A percentile compares a stretch with the other conserved stretches of the same genome.
Evolutionary conservation across 805 yeast genomes (phyloP).

Genomic region (Schizosaccharomyces pombe): ASM294v3 CU329670.1:780001-780500

Average conservation of each 20-base stretch:
- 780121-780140: conserved; percentile 43
- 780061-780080: conserved; percentile 77
- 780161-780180: conserved; percentile 93
- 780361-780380: neutral
- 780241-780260: conserved; percentile 48
- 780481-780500: conserved; percentile 73
- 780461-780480: conserved; percentile 72
- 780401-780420: conserved; percentile 81
- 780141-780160: conserved; percentile 82
- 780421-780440: conserved; percentile 85
- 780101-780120: conserved; percentile 29
- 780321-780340: conserved; percentile 53
- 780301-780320: conserved; percentile 42
- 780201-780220: conserved; percentile 51
- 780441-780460: conserved; percentile 65
- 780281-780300: conserved; percentile 97
- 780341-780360: conserved; percentile 23
- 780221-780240: conserved; percentile 46
- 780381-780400: neutral
- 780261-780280: conserved; percentile 59
- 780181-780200: conserved; percentile 61
- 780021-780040: conserved; percentile 92
- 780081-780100: conserved; percentile 41
- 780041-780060: conserved; percentile 96
- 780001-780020: conserved; percentile 41